Evolutionary conservation across 495 filamentous ascomycete species (phyloP), one percentile per base, ranked within the genome.

Genomic region (Pseudomonodictys pantanalensis): DNA sequence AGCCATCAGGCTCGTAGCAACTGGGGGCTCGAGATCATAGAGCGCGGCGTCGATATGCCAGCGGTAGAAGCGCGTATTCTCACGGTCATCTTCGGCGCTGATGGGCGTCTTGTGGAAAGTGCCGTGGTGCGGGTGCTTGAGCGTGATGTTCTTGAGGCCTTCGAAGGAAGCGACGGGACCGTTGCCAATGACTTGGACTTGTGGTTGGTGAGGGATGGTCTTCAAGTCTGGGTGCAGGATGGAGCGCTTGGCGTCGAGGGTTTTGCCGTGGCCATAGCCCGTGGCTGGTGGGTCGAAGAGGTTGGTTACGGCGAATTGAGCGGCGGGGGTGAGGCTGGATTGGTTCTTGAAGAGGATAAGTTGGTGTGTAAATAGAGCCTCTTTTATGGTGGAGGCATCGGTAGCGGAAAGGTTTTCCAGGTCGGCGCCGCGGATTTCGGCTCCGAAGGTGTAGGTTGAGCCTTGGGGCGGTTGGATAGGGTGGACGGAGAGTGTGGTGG

Each of bases 41-140:
- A 89, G 74, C 6, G 87, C 86, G 9, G 87, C 87, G 68, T 90
- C 87, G 53, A 90, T 89, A 65, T 90, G 87, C 87, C 86, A 90
- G 30, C 87, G 76, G 70, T 87, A 89, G 71, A 89, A 90, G 23
- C 86, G 81, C 4, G 87, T 89, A 69, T 77, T 82, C 41, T 81
- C 78, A 23, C 85, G 75, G 60, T 89, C 86, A 44, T 87, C 82
- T 2, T 79, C 77, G 17, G 76, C 78, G 10, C 84, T 79, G 61
- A 90, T 81, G 38, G 77, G 65, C 33, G 82, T 78, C 42, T 83
- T 81, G 69, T 89, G 86, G 69, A 90, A 90, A 17, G 82, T 87
- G 52, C 77, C 79, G 76, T 90, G 86, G 65, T 90, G 86, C 0
- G 87, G 87, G 67, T 90, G 87, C 52, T 75, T 76, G n/a, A 90